Conservation (phyloP, 2,329 filamentous ascomycete genomes). For the Cryphonectria nitschkei region DNA sequence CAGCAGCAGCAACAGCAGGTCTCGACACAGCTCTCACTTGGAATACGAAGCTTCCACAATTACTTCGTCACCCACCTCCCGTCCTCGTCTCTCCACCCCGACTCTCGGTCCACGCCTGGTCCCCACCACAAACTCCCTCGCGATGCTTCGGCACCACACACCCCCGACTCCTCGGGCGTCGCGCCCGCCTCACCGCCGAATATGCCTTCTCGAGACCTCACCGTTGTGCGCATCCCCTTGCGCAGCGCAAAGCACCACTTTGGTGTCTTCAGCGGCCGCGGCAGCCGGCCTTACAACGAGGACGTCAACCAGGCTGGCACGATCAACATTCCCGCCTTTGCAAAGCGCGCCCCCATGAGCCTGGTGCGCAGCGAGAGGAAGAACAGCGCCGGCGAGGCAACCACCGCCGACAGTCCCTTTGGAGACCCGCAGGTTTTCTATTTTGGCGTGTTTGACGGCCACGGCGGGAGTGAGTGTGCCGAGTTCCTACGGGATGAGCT, state of each 20-base stretch:
- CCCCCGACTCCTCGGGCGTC: slow-evolving; percentile 56
- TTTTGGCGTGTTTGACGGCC: slow-evolving; percentile 94
- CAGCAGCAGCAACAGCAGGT: slow-evolving; percentile 15
- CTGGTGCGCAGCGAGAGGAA: slow-evolving; percentile 49
- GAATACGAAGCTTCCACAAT: slow-evolving; percentile 73
- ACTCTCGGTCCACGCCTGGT: slow-evolving; percentile 66
- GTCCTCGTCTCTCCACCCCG: slow-evolving; percentile 89
- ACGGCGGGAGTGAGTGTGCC: slow-evolving; percentile 88
- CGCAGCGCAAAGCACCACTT: slow-evolving; percentile 96
- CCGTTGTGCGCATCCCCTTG: slow-evolving; percentile 91
- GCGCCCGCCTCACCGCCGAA: slow-evolving; percentile 63
- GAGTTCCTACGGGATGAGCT: slow-evolving; percentile 82
- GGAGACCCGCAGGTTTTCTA: slow-evolving; percentile 98
- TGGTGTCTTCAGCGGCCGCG: slow-evolving; percentile 76
- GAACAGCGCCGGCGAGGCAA: slow-evolving; percentile 61
- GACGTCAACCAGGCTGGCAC: slow-evolving; percentile 94
- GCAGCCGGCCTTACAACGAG: slow-evolving; percentile 87
- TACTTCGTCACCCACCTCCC: slow-evolving; percentile 98
- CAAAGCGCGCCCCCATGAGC: slow-evolving; percentile 75
- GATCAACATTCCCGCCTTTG: slow-evolving; percentile 90
- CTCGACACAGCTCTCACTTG: slow-evolving; percentile 11
- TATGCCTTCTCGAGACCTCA: slow-evolving; percentile 73
- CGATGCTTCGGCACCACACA: slow-evolving; percentile 80
- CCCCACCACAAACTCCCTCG: slow-evolving; percentile 86
- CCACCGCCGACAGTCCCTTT: slow-evolving; percentile 73